Evolutionary conservation across 306 rosid species (phyloP), one percentile per base, ranked within the genome.

Genomic region (Malus sylvestris): DNA sequence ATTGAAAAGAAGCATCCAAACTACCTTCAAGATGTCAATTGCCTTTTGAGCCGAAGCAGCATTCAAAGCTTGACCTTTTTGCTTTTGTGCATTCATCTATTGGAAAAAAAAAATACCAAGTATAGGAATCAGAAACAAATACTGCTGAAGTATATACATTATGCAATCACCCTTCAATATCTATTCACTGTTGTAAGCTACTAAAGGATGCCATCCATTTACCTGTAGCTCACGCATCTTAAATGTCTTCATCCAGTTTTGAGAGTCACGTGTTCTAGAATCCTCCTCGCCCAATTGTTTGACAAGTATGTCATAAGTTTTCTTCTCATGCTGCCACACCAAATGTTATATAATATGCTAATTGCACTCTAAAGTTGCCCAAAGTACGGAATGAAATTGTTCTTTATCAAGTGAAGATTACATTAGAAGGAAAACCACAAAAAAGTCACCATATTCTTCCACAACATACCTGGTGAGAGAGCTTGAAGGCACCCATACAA

Each of bases 251-350:
- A 96, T 91, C 99, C 99, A 96, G 84, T 96, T 96, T 79, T 73
- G 86, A 0, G 99, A 96, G 87, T 92, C 99, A 1, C 89, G 93
- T 8, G 99, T 92, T 85, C 99, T 88, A 33, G 97, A 88, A 83
- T 96, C 99, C 74, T 96, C 96, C 87, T 89, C 94, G 63, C 99
- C 99, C 79, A 96, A 88, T 84, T 96, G 99, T 81, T 96, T 96
- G 85, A 96, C 98, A 65, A 91, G 91, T 80, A 96, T 96, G 71
- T 96, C 98, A 76, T 89, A 92, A 3, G 99, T 96, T 87, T 85
- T 92, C 86, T 91, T 92, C 87, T 96, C 99, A 81, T 96, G 97
- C 99, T 96, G 96, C 65, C 78, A 74, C 25, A 55, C 33, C 71
- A 76, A 81, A 40, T 25, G 44, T 42, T 27, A 60, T 57, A 60